Evolutionary conservation across 2,329 filamentous ascomycete genomes (phyloP), one percentile per base, ranked within the genome.

Genomic region (Sordariomycetes sp.): DNA sequence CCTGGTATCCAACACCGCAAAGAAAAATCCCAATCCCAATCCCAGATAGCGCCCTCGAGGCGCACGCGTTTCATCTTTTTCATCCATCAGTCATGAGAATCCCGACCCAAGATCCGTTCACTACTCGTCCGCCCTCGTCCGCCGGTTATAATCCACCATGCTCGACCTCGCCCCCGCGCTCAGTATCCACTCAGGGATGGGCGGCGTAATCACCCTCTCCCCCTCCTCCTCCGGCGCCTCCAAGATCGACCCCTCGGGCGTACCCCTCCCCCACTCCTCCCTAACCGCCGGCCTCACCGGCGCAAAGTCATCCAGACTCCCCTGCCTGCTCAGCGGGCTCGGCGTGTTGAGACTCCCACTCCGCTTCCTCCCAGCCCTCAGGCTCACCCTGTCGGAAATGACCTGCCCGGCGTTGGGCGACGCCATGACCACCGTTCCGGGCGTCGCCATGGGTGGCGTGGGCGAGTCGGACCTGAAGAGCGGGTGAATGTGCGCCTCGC

Each of bases 391-490:
- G 56, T 81, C 76, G 10, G 76, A 73, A 51, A 90, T 80, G 20
- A 86, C 71, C 62, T 84, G 80, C 3, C 82, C 86, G 2, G 83
- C 84, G 48, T 84, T 78, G 0, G 86, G 86, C 2, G 86, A 84
- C 0, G 86, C 87, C 12, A 82, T 74, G 54, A 91, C 85, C 17
- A 85, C 76, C 0, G 87, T 91, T 0, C 86, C 85, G 0, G 85
- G 83, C 0, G 85, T 87, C 1, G 79, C 76, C 6, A 80, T 70
- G 0, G 86, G 81, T 1, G 86, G 85, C 1, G 75, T 78, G 0
- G 85, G 85, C 48, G 82, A 87, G 65, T 89, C 85, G 6, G 84
- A 84, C 59, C 87, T 78, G 72, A 91, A 90, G 2, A 91, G 76
- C 10, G 87, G 87, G 67, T 91, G 87, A 52, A 90, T 90, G 65